A percentile compares a stretch with the other conserved stretches of the same genome.
These are phyloP conservation scores for Euphorbia tirucalli DNA, from an alignment of 345 rosid genomes.

Conservation along the genomic window DNA sequence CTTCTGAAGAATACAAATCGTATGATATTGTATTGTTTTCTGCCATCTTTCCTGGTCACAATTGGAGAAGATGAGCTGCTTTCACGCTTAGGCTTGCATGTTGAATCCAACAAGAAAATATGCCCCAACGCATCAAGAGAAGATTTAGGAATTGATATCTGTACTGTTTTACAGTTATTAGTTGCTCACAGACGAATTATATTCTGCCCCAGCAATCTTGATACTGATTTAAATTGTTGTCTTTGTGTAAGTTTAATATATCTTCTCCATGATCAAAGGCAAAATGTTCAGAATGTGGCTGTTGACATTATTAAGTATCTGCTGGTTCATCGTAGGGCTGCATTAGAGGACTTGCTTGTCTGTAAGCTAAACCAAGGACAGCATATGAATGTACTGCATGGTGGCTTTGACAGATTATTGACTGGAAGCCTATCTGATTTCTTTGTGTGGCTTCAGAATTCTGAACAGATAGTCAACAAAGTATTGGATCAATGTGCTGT, in stretches of 20 bases:
- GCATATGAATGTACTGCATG: conserved; percentile 76
- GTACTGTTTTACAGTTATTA: conserved; percentile 80
- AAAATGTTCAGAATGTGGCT: conserved; percentile 75
- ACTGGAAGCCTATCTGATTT: conserved; percentile 71
- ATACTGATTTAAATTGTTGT: conserved; percentile 90
- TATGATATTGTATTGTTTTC: conserved; percentile 83
- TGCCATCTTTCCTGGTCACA: conserved; percentile 79
- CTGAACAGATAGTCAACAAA: conserved; percentile 70
- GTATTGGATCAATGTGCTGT: conserved; percentile 97
- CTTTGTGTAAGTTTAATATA: conserved; percentile 82
- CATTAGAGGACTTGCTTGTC: conserved; percentile 86
- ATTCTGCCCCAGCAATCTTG: conserved; percentile 94
- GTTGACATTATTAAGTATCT: conserved; percentile 79
- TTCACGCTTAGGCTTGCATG: conserved; percentile 67
- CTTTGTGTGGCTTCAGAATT: conserved; percentile 83
- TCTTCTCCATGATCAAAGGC: conserved; percentile 79
- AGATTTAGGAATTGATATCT: conserved; percentile 72
- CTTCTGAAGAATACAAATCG: conserved; percentile 90
- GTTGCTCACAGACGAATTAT: conserved; percentile 87
- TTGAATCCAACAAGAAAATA: conserved; percentile 63
- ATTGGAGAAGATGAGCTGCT: conserved; percentile 89
- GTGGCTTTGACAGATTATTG: conserved; percentile 91
- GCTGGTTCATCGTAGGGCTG: conserved; percentile 84
- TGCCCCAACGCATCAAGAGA: conserved; percentile 48
- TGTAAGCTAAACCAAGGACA: conserved; percentile 87